Percentiles rank a stretch among this genome's conserved stretches.
phyloP scores from a whole-genome alignment of 495 filamentous ascomycete species.

The Chaetomium tenue region DNA sequence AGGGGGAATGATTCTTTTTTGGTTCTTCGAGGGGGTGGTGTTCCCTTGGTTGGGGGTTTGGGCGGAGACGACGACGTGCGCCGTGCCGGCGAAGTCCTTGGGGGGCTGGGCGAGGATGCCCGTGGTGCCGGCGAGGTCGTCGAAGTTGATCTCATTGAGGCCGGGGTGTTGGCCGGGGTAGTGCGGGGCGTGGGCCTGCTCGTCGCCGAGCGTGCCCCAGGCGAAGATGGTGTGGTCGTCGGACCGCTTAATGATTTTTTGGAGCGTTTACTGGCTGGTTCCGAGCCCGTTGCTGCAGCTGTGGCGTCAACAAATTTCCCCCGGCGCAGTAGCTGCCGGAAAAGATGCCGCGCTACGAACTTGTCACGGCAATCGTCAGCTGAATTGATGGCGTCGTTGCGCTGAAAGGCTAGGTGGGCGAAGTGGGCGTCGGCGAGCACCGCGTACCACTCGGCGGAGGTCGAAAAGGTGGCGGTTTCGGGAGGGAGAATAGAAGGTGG shows the following conservation, averaged over 20 bases:
- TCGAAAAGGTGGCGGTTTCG: slow-evolving; percentile 26
- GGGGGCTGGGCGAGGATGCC: slow-evolving; percentile 24
- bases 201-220: slow-evolving; percentile 26
- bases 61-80: slow-evolving; percentile 8
- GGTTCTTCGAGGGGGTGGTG: background rate
- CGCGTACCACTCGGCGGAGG: slow-evolving; percentile 42
- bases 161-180: background rate
- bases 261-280: background rate
- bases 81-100: slow-evolving; percentile 24
- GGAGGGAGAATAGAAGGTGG: slow-evolving; percentile 27
- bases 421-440: slow-evolving; percentile 43
- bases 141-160: slow-evolving; percentile 21
- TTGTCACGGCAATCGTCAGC: slow-evolving; percentile 40
- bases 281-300: background rate
- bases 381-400: slow-evolving; percentile 40
- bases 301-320: slow-evolving; percentile 23
- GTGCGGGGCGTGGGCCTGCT: background rate
- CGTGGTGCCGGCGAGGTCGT: slow-evolving; percentile 19
- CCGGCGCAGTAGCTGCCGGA: slow-evolving; percentile 34
- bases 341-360: slow-evolving; percentile 39
- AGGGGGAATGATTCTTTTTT: slow-evolving; percentile 25
- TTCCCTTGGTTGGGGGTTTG: too few relatives aligned
- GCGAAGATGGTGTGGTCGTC: slow-evolving; percentile 36
- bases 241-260: slow-evolving; percentile 30
- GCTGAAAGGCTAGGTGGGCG: slow-evolving; percentile 43